Conservation (phyloP, 2,329 filamentous ascomycete genomes). For the Fusarium xylarioides region DNA sequence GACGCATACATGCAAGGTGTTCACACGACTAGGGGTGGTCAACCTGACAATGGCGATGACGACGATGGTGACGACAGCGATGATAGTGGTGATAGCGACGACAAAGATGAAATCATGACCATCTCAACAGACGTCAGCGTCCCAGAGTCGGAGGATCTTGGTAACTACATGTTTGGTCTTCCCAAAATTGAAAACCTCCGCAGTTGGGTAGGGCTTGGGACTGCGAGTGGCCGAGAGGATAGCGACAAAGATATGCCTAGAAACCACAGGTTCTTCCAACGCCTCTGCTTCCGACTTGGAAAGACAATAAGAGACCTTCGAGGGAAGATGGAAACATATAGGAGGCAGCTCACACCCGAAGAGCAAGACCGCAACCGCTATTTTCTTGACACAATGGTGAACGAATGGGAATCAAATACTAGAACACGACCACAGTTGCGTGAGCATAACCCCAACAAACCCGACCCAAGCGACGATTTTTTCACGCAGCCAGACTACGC, state of each 20-base stretch:
- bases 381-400: conserved; percentile 21
- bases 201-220: conserved; percentile 1
- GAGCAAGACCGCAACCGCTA: conserved; percentile 13
- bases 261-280: conserved; percentile 32
- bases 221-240: neutral
- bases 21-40: neutral
- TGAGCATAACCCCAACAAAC: conserved; percentile 7
- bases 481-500: conserved; percentile 29
- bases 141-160: conserved; percentile 8
- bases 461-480: neutral
- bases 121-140: conserved; percentile 26
- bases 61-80: neutral
- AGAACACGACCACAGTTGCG: conserved; percentile 26
- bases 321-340: neutral
- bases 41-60: neutral
- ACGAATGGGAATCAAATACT: conserved; percentile 28
- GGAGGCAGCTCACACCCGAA: conserved; percentile 10
- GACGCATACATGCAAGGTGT: neutral
- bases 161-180: conserved; percentile 19
- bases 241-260: conserved; percentile 1
- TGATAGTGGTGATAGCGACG: neutral
- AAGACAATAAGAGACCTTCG: conserved; percentile 41
- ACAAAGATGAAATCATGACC: conserved; percentile 7
- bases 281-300: conserved; percentile 53
- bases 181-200: conserved; percentile 24